Base-by-base conservation (phyloP, 1,284 basidiomycete species). In the Ganoderma sinense region DNA sequence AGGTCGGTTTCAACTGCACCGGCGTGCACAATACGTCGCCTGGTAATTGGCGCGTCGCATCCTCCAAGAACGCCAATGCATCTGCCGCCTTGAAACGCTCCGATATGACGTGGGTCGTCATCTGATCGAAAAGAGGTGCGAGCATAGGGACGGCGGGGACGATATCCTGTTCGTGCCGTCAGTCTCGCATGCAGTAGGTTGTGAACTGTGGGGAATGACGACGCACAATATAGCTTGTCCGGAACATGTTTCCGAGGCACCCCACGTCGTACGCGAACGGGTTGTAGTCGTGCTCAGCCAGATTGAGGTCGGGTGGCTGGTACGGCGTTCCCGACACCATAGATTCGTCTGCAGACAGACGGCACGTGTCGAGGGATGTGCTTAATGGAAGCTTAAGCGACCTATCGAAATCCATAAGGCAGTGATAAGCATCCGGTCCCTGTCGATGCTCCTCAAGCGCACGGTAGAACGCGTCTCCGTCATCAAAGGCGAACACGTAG, bases 191-290 rank as follows among this genome's bases (percentile, higher is more conserved):
- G n/a, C n/a, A n/a, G n/a, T n/a, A n/a, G n/a, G n/a, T n/a, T n/a
- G n/a, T n/a, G 10, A 16, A 29, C 36, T 36, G 36, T 10, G 10
- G 8, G n/a, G 53, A 16, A 14, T 20, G 53, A 55, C 18, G n/a
- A 59, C 69, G 31, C 31, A 70, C 72, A 41, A 59, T 18, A 39
- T 70, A 73, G 16, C 48, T n/a, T 36, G 41, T 40, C 0, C 65
- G 23, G 31, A 70, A 71, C 16, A 71, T n/a, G 31, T 69, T 72
- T 3, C 67, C 70, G 0, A 74, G 56, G 16, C 62, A 63, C 2
- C 62, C 70, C 6, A 74, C 73, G 45, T 74, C 72, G n/a, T 58
- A 71, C 0, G 72, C 68, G 31, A 73, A 73, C 39, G 72, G 72
- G 29, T 71, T 62, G 62, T 74, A 74, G 20, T 65, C 16, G 4